Conservation (phyloP, 192 early-diverging fungal genomes). For the Coemansia interrupta region DNA sequence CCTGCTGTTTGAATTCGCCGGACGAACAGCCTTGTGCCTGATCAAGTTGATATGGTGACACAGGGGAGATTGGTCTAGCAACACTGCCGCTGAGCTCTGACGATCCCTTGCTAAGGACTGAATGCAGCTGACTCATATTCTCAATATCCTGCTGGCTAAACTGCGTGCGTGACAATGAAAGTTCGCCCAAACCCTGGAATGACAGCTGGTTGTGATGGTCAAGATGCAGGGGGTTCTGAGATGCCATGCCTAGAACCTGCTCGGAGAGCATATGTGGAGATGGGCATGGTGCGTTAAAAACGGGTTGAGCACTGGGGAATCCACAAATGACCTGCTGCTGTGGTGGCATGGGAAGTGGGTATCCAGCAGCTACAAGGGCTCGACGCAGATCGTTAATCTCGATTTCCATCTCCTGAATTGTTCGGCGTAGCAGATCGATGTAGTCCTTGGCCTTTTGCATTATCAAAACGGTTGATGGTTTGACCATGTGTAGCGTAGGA, state of each 20-base stretch:
- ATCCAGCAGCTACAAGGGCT: slow-evolving; percentile 49
- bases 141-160: slow-evolving; percentile 37
- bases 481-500: slow-evolving; percentile 48
- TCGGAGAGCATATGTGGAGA: slow-evolving; percentile 29
- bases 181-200: slow-evolving; percentile 30
- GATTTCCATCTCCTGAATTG: slow-evolving; percentile 49
- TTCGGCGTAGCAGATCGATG: slow-evolving; percentile 46
- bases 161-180: slow-evolving; percentile 27
- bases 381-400: slow-evolving; percentile 51
- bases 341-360: slow-evolving; percentile 44
- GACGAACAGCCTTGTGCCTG: slow-evolving; percentile 32
- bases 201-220: slow-evolving; percentile 32
- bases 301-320: slow-evolving; percentile 19
- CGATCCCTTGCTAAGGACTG: slow-evolving; percentile 29
- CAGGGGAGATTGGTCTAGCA: slow-evolving; percentile 40
- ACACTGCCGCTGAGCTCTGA: slow-evolving; percentile 14
- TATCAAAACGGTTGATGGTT: slow-evolving; percentile 53
- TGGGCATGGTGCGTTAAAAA: slow-evolving; percentile 26
- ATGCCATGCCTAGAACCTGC: slow-evolving; percentile 29
- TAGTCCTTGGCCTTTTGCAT: slow-evolving; percentile 57
- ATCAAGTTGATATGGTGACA: slow-evolving; percentile 48
- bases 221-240: slow-evolving; percentile 21
- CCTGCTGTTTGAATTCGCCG: slow-evolving; percentile 32
- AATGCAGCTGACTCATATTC: slow-evolving; percentile 36
- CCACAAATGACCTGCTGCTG: slow-evolving; percentile 37